Percentiles rank a stretch among this genome's conserved stretches.
These are phyloP conservation scores for Gastrolobium villosum DNA, from an alignment of 306 rosid genomes.

Conservation along the genomic window DNA sequence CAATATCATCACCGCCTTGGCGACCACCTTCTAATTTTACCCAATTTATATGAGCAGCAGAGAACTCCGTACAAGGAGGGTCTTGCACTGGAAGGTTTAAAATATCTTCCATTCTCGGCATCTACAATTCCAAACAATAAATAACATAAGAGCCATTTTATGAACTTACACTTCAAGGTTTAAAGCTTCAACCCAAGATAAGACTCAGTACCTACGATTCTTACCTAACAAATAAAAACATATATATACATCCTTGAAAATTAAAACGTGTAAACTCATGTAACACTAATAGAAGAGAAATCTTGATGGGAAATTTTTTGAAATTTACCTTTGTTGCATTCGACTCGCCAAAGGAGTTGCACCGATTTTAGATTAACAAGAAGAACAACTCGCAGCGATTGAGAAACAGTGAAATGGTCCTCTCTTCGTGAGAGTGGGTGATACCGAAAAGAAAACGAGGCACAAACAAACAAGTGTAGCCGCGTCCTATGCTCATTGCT, in stretches of 20 bases:
- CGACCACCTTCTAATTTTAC: constrained; percentile 83
- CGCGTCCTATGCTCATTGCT: background rate
- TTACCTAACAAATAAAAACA: background rate
- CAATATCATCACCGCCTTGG: constrained; percentile 85
- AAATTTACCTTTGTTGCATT: constrained; percentile 45
- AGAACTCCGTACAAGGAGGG: constrained; percentile 68
- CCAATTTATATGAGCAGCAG: constrained; percentile 75
- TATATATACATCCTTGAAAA: background rate
- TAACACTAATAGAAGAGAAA: background rate
- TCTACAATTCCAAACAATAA: constrained; percentile 49
- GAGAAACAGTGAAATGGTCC: background rate
- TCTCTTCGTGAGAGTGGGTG: background rate
- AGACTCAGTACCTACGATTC: constrained; percentile 12
- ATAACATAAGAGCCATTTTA: background rate
- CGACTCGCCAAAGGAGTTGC: constrained; percentile 8
- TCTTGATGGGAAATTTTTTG: background rate
- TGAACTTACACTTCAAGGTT: background rate
- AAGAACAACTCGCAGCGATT: background rate
- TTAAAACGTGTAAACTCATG: constrained; percentile 3
- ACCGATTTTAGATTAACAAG: background rate
- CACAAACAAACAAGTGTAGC: background rate
- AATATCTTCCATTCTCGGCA: constrained; percentile 90
- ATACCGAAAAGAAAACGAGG: background rate
- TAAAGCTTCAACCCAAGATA: background rate
- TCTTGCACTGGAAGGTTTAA: constrained; percentile 84